Conservation (phyloP, 2,329 filamentous ascomycete genomes). For the Bipolaris cookei region DNA sequence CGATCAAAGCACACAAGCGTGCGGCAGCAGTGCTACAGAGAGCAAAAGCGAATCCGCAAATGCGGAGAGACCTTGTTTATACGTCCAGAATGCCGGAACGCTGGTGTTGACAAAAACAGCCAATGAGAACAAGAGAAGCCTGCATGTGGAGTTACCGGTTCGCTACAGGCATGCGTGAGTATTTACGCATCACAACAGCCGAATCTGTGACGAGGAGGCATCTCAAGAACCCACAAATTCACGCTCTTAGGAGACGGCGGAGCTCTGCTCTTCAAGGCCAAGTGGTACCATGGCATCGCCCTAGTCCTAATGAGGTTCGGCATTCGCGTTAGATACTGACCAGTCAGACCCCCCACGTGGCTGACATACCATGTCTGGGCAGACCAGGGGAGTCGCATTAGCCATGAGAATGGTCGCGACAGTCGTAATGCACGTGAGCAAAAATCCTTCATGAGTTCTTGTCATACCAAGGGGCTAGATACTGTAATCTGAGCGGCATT, state of each 20-base stretch:
- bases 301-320: slow-evolving; percentile 27
- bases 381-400: slow-evolving; percentile 14
- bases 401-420: slow-evolving; percentile 12
- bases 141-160: slow-evolving; percentile 29
- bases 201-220: slow-evolving; percentile 32
- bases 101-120: slow-evolving; percentile 17
- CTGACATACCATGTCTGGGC: slow-evolving; percentile 11
- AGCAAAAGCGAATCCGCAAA: slow-evolving; percentile 22
- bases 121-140: slow-evolving; percentile 25
- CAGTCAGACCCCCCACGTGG: slow-evolving; percentile 25
- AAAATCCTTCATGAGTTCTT: not conserved
- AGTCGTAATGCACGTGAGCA: slow-evolving; percentile 8
- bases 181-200: slow-evolving; percentile 26
- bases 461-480: no score
- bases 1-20: slow-evolving; percentile 16
- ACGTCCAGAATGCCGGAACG: slow-evolving; percentile 23
- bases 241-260: slow-evolving; percentile 24
- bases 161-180: slow-evolving; percentile 24
- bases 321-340: slow-evolving; percentile 20
- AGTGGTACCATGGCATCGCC: slow-evolving; percentile 28
- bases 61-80: slow-evolving; percentile 33
- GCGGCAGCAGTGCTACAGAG: slow-evolving; percentile 24
- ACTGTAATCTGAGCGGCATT: not conserved
- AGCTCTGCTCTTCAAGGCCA: slow-evolving; percentile 26
- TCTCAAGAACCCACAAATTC: slow-evolving; percentile 24